phyloP scores from a whole-genome alignment of 345 rosid genomes.

The Eucalyptus marginata region DNA sequence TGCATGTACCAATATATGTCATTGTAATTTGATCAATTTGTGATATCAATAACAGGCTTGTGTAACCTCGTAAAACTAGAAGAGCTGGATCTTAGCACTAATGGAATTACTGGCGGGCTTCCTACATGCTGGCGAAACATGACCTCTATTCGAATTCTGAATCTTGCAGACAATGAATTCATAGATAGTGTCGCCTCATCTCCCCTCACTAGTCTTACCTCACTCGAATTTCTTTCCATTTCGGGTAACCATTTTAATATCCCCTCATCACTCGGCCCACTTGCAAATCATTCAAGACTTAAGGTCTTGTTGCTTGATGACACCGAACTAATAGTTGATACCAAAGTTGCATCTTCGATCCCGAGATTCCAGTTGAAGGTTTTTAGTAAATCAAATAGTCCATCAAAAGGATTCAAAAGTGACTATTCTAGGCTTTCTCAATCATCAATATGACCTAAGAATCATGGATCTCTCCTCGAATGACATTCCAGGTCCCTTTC shows the following conservation, averaged over 20 bases:
- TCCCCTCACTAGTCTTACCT: neutral
- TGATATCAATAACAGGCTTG: neutral
- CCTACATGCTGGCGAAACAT: neutral
- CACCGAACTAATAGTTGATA: neutral
- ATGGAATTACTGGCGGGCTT: rapidly evolving
- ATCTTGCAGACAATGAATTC: neutral
- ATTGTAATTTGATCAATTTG: too few relatives aligned
- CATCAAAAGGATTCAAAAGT: neutral
- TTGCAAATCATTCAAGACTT: neutral
- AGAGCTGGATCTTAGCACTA: neutral
- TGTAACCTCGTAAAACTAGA: neutral
- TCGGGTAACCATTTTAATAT: neutral
- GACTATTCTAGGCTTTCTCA: neutral
- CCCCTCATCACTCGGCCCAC: neutral
- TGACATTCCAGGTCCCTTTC: neutral
- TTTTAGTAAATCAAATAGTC: neutral
- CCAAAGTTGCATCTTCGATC: neutral
- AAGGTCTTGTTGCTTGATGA: neutral
- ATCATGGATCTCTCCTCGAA: rapidly evolving
- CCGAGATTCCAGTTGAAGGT: neutral
- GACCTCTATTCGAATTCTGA: rapidly evolving
- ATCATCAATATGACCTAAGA: neutral
- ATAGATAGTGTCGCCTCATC: neutral
- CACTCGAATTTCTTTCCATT: neutral
- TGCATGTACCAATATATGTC: rapidly evolving